Evolutionary conservation across 768 basidiomycete species (phyloP).

Genomic region (Tubosaeta brunneosetosa): DNA sequence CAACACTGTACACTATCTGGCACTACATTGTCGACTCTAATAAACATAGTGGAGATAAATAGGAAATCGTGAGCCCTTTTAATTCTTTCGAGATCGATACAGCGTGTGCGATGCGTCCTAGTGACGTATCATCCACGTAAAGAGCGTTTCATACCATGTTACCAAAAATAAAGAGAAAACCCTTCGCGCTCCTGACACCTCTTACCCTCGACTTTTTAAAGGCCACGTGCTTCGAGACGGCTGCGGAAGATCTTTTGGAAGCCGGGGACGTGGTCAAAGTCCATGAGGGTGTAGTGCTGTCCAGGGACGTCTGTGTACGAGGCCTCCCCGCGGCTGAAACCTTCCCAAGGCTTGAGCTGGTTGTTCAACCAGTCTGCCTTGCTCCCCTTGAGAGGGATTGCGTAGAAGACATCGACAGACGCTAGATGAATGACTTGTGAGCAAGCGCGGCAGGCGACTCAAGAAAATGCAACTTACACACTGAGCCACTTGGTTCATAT

Average conservation of each 20-base stretch:
- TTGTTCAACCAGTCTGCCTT: slow-evolving; percentile 29
- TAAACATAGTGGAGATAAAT: background rate
- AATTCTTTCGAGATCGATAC: background rate
- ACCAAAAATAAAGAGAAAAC: background rate
- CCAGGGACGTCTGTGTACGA: slow-evolving; percentile 24
- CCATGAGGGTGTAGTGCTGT: slow-evolving; percentile 30
- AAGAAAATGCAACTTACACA: slow-evolving; percentile 17
- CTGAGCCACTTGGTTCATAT: slow-evolving; percentile 24
- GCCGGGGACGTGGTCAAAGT: slow-evolving; percentile 26
- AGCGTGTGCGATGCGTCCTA: background rate
- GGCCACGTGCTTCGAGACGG: slow-evolving; percentile 23
- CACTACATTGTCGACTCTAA: background rate
- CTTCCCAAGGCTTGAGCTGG: slow-evolving; percentile 25
- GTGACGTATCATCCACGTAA: background rate
- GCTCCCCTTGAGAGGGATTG: slow-evolving; percentile 23
- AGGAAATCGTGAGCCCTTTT: background rate
- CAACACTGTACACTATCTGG: background rate
- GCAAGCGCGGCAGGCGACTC: background rate
- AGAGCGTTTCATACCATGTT: background rate
- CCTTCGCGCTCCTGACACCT: background rate
- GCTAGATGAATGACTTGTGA: slow-evolving; percentile 5
- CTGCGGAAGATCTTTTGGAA: slow-evolving; percentile 29
- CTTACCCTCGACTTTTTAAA: slow-evolving; percentile 2
- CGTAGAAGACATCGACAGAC: slow-evolving; percentile 23
- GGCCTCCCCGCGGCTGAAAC: slow-evolving; percentile 19